Conservation (phyloP, 768 basidiomycete species). For the Lyophyllum atratum region DNA sequence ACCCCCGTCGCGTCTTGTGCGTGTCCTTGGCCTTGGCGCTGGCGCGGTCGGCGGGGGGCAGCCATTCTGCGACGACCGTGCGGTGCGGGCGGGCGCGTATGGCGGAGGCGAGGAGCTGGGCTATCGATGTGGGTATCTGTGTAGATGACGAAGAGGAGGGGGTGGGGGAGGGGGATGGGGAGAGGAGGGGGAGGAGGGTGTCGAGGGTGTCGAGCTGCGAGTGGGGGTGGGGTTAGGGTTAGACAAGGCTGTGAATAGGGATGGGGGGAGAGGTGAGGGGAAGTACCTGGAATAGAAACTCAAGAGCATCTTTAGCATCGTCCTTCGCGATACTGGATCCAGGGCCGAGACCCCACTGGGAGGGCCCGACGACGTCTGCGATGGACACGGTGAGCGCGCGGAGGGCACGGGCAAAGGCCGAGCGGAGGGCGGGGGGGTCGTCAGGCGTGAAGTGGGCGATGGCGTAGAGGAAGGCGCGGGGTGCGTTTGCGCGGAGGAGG, state of each 20-base stretch:
- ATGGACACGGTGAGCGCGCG: slow-evolving; percentile 58
- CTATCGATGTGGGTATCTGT: slow-evolving; percentile 54
- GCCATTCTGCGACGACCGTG: slow-evolving; percentile 57
- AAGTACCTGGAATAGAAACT: slow-evolving; percentile 61
- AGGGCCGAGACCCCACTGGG: slow-evolving; percentile 62
- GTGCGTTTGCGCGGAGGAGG: slow-evolving; percentile 59
- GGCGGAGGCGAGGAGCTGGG: slow-evolving; percentile 57
- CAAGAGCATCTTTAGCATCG: slow-evolving; percentile 59
- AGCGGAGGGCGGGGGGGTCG: slow-evolving; percentile 41
- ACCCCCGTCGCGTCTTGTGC: slow-evolving; percentile 62
- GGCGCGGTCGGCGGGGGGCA: slow-evolving; percentile 51
- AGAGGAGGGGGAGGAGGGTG: slow-evolving; percentile 65
- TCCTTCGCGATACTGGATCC: slow-evolving; percentile 41
- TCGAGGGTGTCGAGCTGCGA: slow-evolving; percentile 63
- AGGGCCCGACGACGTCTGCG: slow-evolving; percentile 71
- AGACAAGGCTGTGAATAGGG: neutral
- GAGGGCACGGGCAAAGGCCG: slow-evolving; percentile 66
- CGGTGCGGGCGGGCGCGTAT: slow-evolving; percentile 55
- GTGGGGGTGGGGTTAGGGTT: slow-evolving; percentile 5
- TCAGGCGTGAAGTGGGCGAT: slow-evolving; percentile 48
- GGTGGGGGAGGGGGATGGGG: slow-evolving; percentile 33
- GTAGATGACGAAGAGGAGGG: too few relatives aligned
- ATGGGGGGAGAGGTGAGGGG: neutral
- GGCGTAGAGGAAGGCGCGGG: slow-evolving; percentile 62
- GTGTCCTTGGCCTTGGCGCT: slow-evolving; percentile 52